Conservation (phyloP, 768 basidiomycete genomes). For the Boletus pseudo-olivaceus region DNA sequence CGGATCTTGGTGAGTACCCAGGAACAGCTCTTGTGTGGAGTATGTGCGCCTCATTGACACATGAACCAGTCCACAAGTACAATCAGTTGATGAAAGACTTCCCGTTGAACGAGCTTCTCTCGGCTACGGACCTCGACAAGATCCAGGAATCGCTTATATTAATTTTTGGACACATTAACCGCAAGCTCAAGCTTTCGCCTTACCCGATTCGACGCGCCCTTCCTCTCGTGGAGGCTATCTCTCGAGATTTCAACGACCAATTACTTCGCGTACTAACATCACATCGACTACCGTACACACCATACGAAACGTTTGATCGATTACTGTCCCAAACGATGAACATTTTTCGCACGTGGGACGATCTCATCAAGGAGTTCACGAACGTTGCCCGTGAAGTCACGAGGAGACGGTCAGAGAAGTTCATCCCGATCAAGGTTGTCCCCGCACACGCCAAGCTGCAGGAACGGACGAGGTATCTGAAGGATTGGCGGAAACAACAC, state of each 20-base stretch:
- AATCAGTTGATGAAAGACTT: slow-evolving; percentile 99
- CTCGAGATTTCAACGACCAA: slow-evolving; percentile 95
- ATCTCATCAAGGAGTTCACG: slow-evolving; percentile 86
- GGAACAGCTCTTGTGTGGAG: not conserved
- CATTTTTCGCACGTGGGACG: slow-evolving; percentile 88
- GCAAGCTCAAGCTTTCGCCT: slow-evolving; percentile 92
- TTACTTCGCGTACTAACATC: slow-evolving; percentile 87
- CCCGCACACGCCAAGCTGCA: slow-evolving; percentile 90
- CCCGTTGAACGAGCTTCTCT: slow-evolving; percentile 92
- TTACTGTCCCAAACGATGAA: slow-evolving; percentile 69
- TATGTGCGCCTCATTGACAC: not conserved
- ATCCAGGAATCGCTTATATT: slow-evolving; percentile 83
- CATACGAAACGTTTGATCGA: slow-evolving; percentile 92
- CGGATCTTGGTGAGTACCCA: slow-evolving; percentile 65
- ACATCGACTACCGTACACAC: slow-evolving; percentile 88
- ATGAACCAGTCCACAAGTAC: slow-evolving; percentile 85
- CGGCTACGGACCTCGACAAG: slow-evolving; percentile 94
- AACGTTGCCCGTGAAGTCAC: slow-evolving; percentile 92
- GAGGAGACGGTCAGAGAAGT: slow-evolving; percentile 83
- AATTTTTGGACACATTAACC: slow-evolving; percentile 92
- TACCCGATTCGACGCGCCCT: slow-evolving; percentile 96
- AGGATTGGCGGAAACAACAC: slow-evolving; percentile 95
- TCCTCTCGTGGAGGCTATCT: slow-evolving; percentile 97
- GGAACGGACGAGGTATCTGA: slow-evolving; percentile 80
- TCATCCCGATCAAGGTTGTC: slow-evolving; percentile 94